These are phyloP conservation scores for Tolypocladium nubicola DNA, from an alignment of 2,329 filamentous ascomycete species.

Conservation along the genomic window DNA sequence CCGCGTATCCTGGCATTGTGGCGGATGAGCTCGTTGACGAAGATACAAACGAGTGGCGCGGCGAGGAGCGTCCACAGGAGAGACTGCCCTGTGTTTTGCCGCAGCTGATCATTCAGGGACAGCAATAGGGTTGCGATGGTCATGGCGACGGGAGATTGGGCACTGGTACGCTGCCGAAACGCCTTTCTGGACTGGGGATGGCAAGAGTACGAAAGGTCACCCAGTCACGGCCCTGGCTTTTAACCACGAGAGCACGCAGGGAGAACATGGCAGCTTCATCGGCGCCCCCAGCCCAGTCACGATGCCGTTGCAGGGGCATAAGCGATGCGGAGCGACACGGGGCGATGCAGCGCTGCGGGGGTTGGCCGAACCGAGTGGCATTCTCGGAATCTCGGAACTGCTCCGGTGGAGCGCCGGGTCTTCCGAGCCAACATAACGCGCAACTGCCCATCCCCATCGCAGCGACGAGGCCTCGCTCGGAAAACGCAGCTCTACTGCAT, in stretches of 20 bases:
- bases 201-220: background rate
- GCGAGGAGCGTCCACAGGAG: constrained; percentile 11
- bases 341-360: background rate
- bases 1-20: constrained; percentile 30
- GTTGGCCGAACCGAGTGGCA: background rate
- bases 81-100: constrained; percentile 12
- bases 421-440: background rate
- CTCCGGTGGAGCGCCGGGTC: background rate
- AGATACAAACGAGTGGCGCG: constrained; percentile 30
- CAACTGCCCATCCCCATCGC: background rate
- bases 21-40: constrained; percentile 39
- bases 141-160: constrained; percentile 9
- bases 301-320: background rate
- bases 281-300: background rate
- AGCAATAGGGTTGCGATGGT: constrained; percentile 13
- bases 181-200: background rate
- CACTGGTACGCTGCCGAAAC: too few species aligned
- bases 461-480: background rate
- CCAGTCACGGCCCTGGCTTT: background rate
- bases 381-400: background rate
- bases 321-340: background rate
- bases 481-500: background rate
- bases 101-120: constrained; percentile 8
- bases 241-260: background rate
- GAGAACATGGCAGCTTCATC: background rate